Evolutionary conservation across 805 yeast genomes (phyloP), one percentile per base, ranked within the genome.

Genomic region (Pichia nakasei): DNA sequence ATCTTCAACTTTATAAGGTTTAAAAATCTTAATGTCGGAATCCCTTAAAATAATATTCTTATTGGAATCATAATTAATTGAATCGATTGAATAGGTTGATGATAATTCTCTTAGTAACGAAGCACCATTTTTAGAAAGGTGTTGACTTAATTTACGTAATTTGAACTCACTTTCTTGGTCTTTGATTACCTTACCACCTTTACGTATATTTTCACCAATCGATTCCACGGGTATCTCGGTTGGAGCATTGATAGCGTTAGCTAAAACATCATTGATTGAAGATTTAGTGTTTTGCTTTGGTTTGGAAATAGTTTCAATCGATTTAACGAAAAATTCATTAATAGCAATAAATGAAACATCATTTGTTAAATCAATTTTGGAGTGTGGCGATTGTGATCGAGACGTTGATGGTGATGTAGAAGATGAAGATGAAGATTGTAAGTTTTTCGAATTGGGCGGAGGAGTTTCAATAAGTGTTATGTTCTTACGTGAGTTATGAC

Each of bases 281-380:
- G 35, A 13, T 36, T 45, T 48, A 11, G 42, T 32, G n/a, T 44
- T 36, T 51, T 61, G 44, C 61, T 68, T 50, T 61, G 73, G 38
- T 69, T 75, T 41, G 66, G 52, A 11, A 71, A 55, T 35, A 20
- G 53, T 72, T 21, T 67, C 66, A 17, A 82, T 65, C 6, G 67
- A 65, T 53, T 77, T 80, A 48, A 83, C 71, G 56, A 76, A 81
- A 2, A 76, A 58, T 9, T 77, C 67, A 55, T 78, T 79, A 42
- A 82, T 64, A 39, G 82, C 63, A 47, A 73, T 70, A 59, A 74
- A 79, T 29, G 52, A 39, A 3, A 44, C 37, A 38, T 44, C 27
- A 13, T 34, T 35, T 8, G 44, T 36, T 31, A 39, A 42, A 2
- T 33, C 22, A 4, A 22, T 12, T 3, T 22, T 27, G 17, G 6